These are phyloP conservation scores for Wickerhamiella bombiphila DNA, from an alignment of 805 yeast genomes.

Conservation along the genomic window DNA sequence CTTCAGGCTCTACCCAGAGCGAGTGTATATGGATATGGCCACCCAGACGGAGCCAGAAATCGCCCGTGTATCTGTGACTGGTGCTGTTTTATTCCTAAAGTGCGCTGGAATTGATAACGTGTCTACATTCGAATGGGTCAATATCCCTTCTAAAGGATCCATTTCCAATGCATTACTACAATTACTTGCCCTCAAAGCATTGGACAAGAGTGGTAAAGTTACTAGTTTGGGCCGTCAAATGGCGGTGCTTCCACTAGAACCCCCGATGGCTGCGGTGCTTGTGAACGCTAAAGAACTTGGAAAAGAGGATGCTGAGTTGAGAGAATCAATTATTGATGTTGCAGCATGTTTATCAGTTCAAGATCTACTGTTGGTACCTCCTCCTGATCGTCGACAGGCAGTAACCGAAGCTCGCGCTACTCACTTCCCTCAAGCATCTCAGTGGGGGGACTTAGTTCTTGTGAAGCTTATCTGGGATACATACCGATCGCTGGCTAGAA, in stretches of 20 bases:
- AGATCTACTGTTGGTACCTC: constrained; percentile 66
- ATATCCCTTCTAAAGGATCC: constrained; percentile 71
- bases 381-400: constrained; percentile 69
- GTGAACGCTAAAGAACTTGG: constrained; percentile 43
- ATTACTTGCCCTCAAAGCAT: constrained; percentile 62
- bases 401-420: constrained; percentile 61
- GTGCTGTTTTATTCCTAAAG: constrained; percentile 74
- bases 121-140: constrained; percentile 82
- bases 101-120: constrained; percentile 72
- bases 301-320: constrained; percentile 26
- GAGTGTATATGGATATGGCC: constrained; percentile 45
- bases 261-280: constrained; percentile 77
- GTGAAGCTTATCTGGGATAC: constrained; percentile 61
- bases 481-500: constrained; percentile 28
- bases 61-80: constrained; percentile 66
- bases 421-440: constrained; percentile 53
- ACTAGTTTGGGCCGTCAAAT: constrained; percentile 71
- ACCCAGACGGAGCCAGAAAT: constrained; percentile 89
- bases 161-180: constrained; percentile 64
- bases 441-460: constrained; percentile 71
- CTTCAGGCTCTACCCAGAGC: constrained; percentile 67
- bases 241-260: constrained; percentile 85
- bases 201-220: constrained; percentile 60
- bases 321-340: constrained; percentile 65
- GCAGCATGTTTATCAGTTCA: constrained; percentile 90